Percentiles rank a stretch among this genome's conserved stretches.
phyloP scores from a whole-genome alignment of 2,329 filamentous ascomycete species.

The Trichophyton rubrum region DNA sequence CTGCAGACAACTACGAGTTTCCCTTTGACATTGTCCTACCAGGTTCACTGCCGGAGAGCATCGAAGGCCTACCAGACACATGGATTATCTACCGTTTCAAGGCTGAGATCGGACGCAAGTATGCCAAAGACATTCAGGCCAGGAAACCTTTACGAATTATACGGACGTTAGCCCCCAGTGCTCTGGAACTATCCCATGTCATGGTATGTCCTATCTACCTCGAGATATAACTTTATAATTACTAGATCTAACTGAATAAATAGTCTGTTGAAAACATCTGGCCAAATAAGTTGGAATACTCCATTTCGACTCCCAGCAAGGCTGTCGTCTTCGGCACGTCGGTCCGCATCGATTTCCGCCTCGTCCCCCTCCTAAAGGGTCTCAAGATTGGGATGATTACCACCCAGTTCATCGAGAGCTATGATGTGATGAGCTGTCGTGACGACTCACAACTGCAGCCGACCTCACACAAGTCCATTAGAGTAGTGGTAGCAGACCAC shows the following conservation, averaged over 20 bases:
- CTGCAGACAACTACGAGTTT: slow-evolving; percentile 70
- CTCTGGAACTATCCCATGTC: slow-evolving; percentile 67
- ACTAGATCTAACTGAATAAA: neutral
- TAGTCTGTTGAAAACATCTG: slow-evolving; percentile 81
- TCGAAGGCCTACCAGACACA: slow-evolving; percentile 77
- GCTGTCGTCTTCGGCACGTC: slow-evolving; percentile 87
- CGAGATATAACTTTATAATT: neutral
- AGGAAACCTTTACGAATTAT: slow-evolving; percentile 69
- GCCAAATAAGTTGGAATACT: slow-evolving; percentile 96
- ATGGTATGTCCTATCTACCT: slow-evolving; percentile 45
- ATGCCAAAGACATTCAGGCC: slow-evolving; percentile 72
- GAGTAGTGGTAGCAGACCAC: slow-evolving; percentile 55
- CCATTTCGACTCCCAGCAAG: slow-evolving; percentile 83
- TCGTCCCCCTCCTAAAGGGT: slow-evolving; percentile 80
- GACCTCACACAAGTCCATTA: slow-evolving; percentile 48
- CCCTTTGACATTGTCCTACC: slow-evolving; percentile 65
- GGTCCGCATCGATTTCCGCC: slow-evolving; percentile 70
- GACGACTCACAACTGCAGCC: slow-evolving; percentile 31
- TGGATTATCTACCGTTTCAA: slow-evolving; percentile 86
- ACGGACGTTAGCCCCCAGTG: slow-evolving; percentile 61
- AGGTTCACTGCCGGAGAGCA: slow-evolving; percentile 61
- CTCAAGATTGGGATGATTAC: slow-evolving; percentile 72
- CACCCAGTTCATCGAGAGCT: slow-evolving; percentile 65
- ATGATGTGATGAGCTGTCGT: slow-evolving; percentile 50
- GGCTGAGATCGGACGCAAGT: slow-evolving; percentile 79